Conservation (phyloP, 805 yeast species). For the Phaffomyces antillensis region DNA sequence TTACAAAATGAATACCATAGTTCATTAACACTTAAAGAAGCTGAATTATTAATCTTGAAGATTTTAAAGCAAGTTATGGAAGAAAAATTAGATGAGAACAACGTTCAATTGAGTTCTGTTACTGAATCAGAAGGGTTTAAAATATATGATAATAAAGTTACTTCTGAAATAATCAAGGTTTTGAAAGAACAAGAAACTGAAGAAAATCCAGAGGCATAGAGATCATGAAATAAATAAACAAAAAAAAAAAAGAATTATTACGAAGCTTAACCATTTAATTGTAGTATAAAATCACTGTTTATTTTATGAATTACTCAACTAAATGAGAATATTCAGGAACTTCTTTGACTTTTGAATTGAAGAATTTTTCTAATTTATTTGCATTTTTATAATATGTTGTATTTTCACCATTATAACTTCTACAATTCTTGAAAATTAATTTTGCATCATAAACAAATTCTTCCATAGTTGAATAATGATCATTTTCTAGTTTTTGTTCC, state of each 20-base stretch:
- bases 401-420: constrained; percentile 86
- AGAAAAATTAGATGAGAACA: constrained; percentile 90
- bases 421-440: constrained; percentile 82
- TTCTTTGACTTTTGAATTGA: constrained; percentile 76
- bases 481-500: constrained; percentile 89
- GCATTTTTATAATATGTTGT: constrained; percentile 96
- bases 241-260: neutral
- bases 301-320: constrained; percentile 40
- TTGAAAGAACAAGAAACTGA: constrained; percentile 66
- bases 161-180: constrained; percentile 71
- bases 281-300: neutral
- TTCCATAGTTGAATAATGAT: constrained; percentile 84
- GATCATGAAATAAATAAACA: neutral
- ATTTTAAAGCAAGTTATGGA: constrained; percentile 98
- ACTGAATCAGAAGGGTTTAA: constrained; percentile 82
- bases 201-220: constrained; percentile 25
- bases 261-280: neutral
- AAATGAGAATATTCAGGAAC: constrained; percentile 86
- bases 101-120: constrained; percentile 91
- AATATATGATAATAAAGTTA: constrained; percentile 75
- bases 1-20: constrained; percentile 94
- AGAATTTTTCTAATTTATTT: constrained; percentile 83
- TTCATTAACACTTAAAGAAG: constrained; percentile 85
- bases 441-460: constrained; percentile 86
- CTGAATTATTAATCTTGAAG: constrained; percentile 82